Conservation (phyloP, 805 yeast genomes). For the Spathaspora girioi region DNA sequence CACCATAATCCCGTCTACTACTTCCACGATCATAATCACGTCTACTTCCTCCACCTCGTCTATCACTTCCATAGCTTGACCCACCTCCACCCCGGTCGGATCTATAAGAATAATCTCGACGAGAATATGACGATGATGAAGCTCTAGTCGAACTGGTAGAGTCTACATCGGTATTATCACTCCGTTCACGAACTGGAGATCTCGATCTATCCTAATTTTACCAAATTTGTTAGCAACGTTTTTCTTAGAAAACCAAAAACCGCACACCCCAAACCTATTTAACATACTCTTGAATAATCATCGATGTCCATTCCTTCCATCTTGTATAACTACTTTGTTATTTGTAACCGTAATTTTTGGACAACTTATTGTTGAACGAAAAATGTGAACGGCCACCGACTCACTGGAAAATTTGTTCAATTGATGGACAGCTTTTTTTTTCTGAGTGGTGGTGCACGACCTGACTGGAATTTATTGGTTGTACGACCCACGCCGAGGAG, state of each 20-base stretch:
- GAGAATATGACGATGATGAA: not conserved
- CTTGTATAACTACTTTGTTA: constrained; percentile 4
- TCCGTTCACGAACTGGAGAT: constrained; percentile 26
- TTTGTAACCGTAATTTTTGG: not conserved
- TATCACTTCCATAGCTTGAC: constrained; percentile 19
- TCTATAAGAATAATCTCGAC: constrained; percentile 14
- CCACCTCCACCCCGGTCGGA: constrained; percentile 14
- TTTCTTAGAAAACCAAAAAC: not conserved
- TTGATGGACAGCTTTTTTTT: not conserved
- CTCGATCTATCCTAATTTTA: constrained; percentile 29
- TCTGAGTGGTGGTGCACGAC: not conserved
- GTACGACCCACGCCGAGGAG: not conserved
- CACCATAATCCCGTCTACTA: constrained; percentile 14
- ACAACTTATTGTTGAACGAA: too few species aligned
- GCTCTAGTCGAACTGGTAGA: not conserved
- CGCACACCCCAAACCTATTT: not conserved
- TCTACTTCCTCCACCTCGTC: constrained; percentile 14
- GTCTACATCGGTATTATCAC: not conserved
- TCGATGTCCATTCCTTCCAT: constrained; percentile 67
- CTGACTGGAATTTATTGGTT: not conserved
- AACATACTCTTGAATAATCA: constrained; percentile 58
- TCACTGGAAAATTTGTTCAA: not conserved
- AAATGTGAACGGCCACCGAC: too few species aligned
- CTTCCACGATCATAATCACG: constrained; percentile 18
- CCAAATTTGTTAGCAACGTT: constrained; percentile 21